phyloP scores from a whole-genome alignment of 257 asterid species.

The Salvia miltiorrhiza region DNA sequence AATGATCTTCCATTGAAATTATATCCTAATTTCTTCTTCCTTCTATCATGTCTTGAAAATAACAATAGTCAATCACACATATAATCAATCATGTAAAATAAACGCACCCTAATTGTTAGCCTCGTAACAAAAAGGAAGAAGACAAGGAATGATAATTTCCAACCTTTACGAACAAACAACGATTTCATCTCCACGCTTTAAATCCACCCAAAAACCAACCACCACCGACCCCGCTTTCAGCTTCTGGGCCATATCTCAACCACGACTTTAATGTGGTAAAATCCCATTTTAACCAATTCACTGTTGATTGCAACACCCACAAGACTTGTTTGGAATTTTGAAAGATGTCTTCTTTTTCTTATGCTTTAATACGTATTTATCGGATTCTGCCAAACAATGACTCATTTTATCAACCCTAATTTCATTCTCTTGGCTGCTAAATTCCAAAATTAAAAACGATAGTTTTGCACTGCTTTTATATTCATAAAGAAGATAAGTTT shows the following conservation, averaged over 20 bases:
- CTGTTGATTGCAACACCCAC: neutral
- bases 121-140: neutral
- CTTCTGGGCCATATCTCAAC: conserved; percentile 2
- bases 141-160: neutral
- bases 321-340: conserved; percentile 4
- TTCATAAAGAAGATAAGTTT: neutral
- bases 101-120: neutral
- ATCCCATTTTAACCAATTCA: neutral
- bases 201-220: conserved; percentile 20
- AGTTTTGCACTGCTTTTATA: neutral
- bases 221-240: conserved; percentile 6
- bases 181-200: conserved; percentile 16
- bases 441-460: neutral
- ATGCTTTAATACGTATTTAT: no score
- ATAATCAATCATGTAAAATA: no score
- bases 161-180: conserved; percentile 11
- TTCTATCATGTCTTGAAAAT: no score
- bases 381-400: conserved; percentile 20
- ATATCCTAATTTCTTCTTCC: no score
- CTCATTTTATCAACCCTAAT: neutral
- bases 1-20: no score
- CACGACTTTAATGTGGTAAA: neutral
- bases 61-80: no score
- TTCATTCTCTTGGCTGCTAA: neutral
- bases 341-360: conserved; percentile 14